phyloP scores from a whole-genome alignment of 176 grass and related monocot species.

The Tuctoria greenei region DNA sequence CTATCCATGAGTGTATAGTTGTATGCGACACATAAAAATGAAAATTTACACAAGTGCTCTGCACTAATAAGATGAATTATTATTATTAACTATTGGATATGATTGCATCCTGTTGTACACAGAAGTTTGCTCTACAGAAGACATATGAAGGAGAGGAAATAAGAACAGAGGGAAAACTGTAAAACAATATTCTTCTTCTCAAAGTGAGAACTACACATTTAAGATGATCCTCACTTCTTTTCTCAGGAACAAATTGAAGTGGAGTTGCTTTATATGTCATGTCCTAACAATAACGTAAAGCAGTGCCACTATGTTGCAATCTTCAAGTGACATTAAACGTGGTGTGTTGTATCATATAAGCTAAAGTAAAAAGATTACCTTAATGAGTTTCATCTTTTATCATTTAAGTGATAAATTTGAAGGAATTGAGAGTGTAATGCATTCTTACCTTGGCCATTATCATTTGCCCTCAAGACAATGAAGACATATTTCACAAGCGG shows the following conservation, averaged over 20 bases:
- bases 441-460: conserved; percentile 75
- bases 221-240: background rate
- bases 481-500: conserved; percentile 87
- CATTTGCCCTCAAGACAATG: conserved; percentile 74
- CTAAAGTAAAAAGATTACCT: background rate
- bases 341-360: background rate
- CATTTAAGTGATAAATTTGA: conserved; percentile 20
- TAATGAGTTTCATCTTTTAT: background rate
- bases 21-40: background rate
- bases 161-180: background rate
- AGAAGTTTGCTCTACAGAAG: background rate
- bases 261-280: conserved; percentile 7
- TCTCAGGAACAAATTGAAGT: background rate
- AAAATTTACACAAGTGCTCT: background rate
- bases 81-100: background rate
- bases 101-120: background rate
- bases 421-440: background rate
- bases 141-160: background rate
- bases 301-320: background rate
- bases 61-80: background rate
- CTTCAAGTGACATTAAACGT: background rate
- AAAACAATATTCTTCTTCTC: background rate
- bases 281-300: background rate
- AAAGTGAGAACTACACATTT: conserved; percentile 1
- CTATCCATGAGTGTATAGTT: conserved; percentile 4